Evolutionary conservation across 768 basidiomycete genomes (phyloP).

Genomic region (Tephrocybe sp.): DNA sequence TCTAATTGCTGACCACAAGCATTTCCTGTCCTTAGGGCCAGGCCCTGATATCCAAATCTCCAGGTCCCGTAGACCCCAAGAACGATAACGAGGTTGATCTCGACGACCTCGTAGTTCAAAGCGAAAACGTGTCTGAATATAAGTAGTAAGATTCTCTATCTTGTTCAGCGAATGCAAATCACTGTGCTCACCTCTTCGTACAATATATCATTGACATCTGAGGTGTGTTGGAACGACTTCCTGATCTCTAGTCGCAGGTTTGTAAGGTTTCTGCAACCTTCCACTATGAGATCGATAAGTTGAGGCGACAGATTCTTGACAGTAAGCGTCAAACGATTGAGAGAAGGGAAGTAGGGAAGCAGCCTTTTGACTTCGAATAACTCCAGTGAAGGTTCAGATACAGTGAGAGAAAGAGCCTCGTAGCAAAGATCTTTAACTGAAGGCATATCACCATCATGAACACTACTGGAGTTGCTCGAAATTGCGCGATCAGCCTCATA

Average conservation of each 20-base stretch:
- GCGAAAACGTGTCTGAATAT: not conserved
- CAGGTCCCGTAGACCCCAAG: slow-evolving; percentile 1
- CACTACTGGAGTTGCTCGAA: no score
- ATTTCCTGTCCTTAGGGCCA: not conserved
- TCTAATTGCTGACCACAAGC: not conserved
- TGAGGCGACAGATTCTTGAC: not conserved
- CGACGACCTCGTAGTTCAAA: not conserved
- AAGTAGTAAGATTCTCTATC: not conserved
- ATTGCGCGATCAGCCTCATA: no score
- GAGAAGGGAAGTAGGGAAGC: not conserved
- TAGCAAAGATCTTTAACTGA: not conserved
- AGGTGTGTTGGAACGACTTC: not conserved
- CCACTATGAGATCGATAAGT: not conserved
- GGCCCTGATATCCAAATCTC: not conserved
- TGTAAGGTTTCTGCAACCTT: not conserved
- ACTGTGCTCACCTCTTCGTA: not conserved
- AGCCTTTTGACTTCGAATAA: not conserved
- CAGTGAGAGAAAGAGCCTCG: not conserved
- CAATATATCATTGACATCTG: not conserved
- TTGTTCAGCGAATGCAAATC: not conserved
- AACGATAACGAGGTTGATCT: not conserved
- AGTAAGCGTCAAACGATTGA: not conserved
- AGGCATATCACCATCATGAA: not conserved
- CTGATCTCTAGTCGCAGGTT: not conserved
- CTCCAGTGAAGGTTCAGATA: not conserved